Percentiles rank a stretch among this genome's conserved stretches.
Conservation (phyloP, 73 alveolate species). For the Blepharisma stoltei region DNA sequence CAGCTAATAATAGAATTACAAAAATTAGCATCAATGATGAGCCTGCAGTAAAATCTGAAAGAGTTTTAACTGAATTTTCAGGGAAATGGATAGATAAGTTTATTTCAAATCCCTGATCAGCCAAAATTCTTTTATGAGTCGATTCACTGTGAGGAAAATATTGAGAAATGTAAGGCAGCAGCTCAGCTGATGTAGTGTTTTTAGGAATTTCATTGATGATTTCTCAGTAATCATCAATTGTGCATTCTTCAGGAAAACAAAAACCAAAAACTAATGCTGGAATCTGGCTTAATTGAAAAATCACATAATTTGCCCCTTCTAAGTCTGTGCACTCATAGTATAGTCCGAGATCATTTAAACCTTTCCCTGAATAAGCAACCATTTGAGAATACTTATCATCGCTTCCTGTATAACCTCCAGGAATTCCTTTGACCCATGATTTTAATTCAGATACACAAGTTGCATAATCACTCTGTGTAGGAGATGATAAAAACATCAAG, state of each 20-base stretch:
- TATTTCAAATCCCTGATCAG: not conserved
- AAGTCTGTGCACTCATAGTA: not conserved
- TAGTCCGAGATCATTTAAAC: constrained; percentile 22
- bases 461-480: too few species aligned
- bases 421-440: too few species aligned
- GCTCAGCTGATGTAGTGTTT: not conserved
- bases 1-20: not conserved
- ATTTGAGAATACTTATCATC: constrained; percentile 2
- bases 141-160: not conserved
- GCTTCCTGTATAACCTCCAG: too few species aligned
- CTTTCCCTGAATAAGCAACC: constrained; percentile 3
- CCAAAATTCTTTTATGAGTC: not conserved
- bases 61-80: not conserved
- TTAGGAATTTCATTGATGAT: not conserved
- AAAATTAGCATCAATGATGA: not conserved
- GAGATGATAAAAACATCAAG: too few species aligned
- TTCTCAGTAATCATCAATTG: not conserved
- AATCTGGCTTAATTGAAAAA: not conserved
- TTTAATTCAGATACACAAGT: too few species aligned
- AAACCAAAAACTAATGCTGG: constrained; percentile 20
- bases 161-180: not conserved
- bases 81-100: not conserved
- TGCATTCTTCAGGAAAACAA: constrained; percentile 19
- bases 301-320: not conserved
- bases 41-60: not conserved